Base-by-base conservation (phyloP, 139 green algal genomes). In the Chlorella vulgaris region DNA sequence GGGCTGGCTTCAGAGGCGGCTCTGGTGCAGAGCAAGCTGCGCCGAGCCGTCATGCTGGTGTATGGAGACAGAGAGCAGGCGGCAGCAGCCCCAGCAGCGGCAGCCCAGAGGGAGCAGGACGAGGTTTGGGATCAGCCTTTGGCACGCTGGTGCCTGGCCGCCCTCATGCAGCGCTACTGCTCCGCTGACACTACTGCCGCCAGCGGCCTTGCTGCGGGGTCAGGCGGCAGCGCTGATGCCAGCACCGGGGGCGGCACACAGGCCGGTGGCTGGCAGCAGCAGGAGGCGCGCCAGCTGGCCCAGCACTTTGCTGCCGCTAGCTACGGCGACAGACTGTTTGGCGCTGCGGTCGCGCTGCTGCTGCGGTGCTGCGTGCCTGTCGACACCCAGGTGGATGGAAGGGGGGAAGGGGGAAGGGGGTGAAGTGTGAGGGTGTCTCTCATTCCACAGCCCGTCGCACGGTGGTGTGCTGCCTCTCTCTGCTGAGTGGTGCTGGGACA, bases 241-340 rank as follows among this genome's bases (percentile, higher is more conserved):
- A n/a, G n/a, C n/a, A n/a, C n/a, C n/a, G n/a, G n/a, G n/a, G n/a
- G n/a, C n/a, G n/a, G n/a, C n/a, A n/a, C n/a, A n/a, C n/a, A n/a
- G n/a, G n/a, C n/a, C n/a, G n/a, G n/a, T 55, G 47, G 75, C 58
- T 75, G 78, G 22, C 47, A 65, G 36, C 63, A 81, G 55, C 75
- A 86, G 55, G 85, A 86, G 69, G 78, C 86, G 0, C 79, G 88
- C 35, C 69, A 69, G n/a, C 84, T 93, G 51, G 79, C 80, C 2
- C 55, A 86, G 70, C 79, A 83, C 24, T 89, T 93, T 78, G 75
- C 82, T 0, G 82, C 86, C 13, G 67, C 69, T 8, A 92, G 83
- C 15, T 90, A 89, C 60, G 90, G 89, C 1, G 89, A 94, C 69
- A 73, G 81, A 2, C 67, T 94, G 73, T 91, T 91, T 61, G 85